Conservation (phyloP, 78 protist species). For the Andalucia godoyi region DNA sequence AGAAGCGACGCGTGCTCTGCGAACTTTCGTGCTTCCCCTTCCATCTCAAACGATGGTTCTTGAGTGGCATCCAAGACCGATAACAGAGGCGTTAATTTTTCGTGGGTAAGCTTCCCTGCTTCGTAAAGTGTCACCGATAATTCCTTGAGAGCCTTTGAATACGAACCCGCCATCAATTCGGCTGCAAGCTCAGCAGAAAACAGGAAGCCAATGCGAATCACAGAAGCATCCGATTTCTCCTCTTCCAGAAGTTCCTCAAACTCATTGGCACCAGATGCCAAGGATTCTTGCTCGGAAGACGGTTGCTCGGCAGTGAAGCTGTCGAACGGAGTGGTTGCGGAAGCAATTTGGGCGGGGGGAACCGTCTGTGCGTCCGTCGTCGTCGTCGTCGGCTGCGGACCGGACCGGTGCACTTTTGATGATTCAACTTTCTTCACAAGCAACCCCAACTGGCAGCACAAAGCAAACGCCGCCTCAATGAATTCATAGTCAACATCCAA, state of each 20-base stretch:
- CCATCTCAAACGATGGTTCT: conserved; percentile 1
- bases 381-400: not conserved
- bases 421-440: conserved; percentile 71
- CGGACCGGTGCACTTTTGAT: conserved; percentile 25
- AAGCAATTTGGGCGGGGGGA: not conserved
- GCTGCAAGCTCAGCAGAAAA: conserved; percentile 80
- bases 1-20: conserved; percentile 62
- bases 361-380: not conserved
- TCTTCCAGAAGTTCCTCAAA: too few species aligned
- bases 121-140: conserved; percentile 93
- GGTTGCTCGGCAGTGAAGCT: not conserved
- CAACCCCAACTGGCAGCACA: conserved; percentile 75
- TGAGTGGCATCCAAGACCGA: not conserved
- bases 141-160: conserved; percentile 46
- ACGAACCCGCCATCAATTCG: conserved; percentile 81
- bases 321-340: not conserved
- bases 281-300: not conserved
- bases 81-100: conserved; percentile 44
- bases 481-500: conserved; percentile 1
- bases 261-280: not conserved
- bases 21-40: conserved; percentile 65
- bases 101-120: conserved; percentile 80
- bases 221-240: too few species aligned
- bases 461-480: conserved; percentile 51
- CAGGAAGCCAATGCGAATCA: conserved; percentile 66